Conservation (phyloP, 2,329 filamentous ascomycete species). For the Hirsutella rhossiliensis region DNA sequence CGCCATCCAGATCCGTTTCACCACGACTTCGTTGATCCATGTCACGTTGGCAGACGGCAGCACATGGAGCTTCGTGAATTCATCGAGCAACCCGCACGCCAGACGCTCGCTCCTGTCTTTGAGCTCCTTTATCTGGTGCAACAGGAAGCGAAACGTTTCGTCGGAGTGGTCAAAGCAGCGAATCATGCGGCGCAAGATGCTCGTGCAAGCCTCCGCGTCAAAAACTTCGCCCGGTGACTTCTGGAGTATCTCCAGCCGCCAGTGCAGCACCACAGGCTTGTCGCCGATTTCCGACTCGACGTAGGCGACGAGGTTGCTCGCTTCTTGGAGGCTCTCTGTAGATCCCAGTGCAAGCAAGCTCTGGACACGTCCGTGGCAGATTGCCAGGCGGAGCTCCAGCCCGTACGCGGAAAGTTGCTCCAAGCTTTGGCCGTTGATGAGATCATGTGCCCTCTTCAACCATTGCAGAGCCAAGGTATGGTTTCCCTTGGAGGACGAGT, state of each 20-base stretch:
- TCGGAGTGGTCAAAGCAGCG: slow-evolving; percentile 47
- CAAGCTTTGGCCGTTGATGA: slow-evolving; percentile 42
- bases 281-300: slow-evolving; percentile 52
- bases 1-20: slow-evolving; percentile 57
- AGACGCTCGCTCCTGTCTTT: slow-evolving; percentile 38
- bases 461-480: slow-evolving; percentile 51
- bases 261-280: slow-evolving; percentile 51
- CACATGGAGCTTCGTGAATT: slow-evolving; percentile 49
- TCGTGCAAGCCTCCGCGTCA: slow-evolving; percentile 33
- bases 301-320: slow-evolving; percentile 43
- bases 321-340: slow-evolving; percentile 32
- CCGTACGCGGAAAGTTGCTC: slow-evolving; percentile 46
- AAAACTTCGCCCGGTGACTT: slow-evolving; percentile 32
- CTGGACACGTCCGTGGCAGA: slow-evolving; percentile 52
- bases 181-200: slow-evolving; percentile 50
- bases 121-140: slow-evolving; percentile 57
- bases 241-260: slow-evolving; percentile 56
- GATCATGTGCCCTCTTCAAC: slow-evolving; percentile 55
- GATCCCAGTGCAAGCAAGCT: slow-evolving; percentile 36
- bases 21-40: slow-evolving; percentile 58
- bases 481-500: slow-evolving; percentile 38
- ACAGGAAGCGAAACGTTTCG: slow-evolving; percentile 50
- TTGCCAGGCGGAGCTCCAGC: slow-evolving; percentile 50
- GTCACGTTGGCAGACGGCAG: slow-evolving; percentile 31
- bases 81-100: slow-evolving; percentile 43